Evolutionary conservation across 371 early-diverging fungal genomes (phyloP), one percentile per base, ranked within the genome.

Genomic region (Caulochytrium protostelioides): DNA sequence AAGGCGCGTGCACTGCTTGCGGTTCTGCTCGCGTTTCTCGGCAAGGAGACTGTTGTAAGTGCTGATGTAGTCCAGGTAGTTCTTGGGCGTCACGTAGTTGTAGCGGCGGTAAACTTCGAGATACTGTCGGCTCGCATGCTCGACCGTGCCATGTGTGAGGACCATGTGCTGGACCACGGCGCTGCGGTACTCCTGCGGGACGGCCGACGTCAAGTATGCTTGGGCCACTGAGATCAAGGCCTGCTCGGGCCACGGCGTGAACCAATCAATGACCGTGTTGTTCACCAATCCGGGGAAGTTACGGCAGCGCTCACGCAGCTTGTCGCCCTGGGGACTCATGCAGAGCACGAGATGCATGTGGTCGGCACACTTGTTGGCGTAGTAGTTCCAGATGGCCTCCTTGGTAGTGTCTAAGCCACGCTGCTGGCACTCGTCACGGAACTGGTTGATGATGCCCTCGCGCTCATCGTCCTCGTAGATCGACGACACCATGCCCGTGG

Each of bases 221-320:
- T 63, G 55, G 10, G 69, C 65, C 6, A 68, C 69, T 1, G 69
- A 59, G 15, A 53, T 58, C 27, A 68, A 47, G 6, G 69, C 69
- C 37, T 68, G 61, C 35, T 68, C 64, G 4, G 69, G 69, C 69
- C 69, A 68, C 7, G 69, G 65, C 4, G 62, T 65, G 44, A 68
- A 65, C 65, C 65, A 68, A 38, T 68, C 64, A 26, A 68, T 61
- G 40, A 68, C 57, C 10, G 69, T 68, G 40, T 63, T 63, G 46
- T 65, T 68, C 24, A 68, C 65, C 5, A 68, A 46, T 4, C 65
- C 69, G 1, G 69, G 69, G 51, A 68, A 68, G 18, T 57, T 62
- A 12, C 69, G 39, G 38, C 69, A 68, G 4, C 69, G 45, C 25
- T 65, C 65, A 6, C 69, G 48, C 8, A 68, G 47, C 47, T 63